phyloP scores from a whole-genome alignment of 805 yeast genomes.

The Candida golubevii region DNA sequence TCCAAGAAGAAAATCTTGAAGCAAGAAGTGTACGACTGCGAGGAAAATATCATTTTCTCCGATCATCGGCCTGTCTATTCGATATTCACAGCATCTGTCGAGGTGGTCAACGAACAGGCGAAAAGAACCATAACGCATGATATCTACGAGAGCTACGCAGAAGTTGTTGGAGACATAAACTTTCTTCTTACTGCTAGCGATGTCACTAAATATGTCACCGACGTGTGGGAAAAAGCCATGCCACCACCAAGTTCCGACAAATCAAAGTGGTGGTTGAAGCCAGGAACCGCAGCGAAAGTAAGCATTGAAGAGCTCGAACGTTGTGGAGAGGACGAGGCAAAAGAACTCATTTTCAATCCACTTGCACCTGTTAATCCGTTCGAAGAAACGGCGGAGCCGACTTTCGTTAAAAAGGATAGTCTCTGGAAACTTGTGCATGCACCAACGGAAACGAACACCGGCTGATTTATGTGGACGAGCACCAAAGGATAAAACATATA shows the following conservation, averaged over 20 bases:
- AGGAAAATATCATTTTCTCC: slow-evolving; percentile 57
- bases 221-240: slow-evolving; percentile 39
- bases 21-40: slow-evolving; percentile 59
- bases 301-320: slow-evolving; percentile 38
- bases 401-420: slow-evolving; percentile 39
- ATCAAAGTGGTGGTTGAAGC: slow-evolving; percentile 89
- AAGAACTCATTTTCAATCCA: slow-evolving; percentile 57
- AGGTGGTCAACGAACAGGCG: slow-evolving; percentile 58
- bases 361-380: slow-evolving; percentile 71
- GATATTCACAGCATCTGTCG: slow-evolving; percentile 56
- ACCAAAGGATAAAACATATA: too few species aligned
- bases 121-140: slow-evolving; percentile 53
- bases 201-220: slow-evolving; percentile 23
- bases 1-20: slow-evolving; percentile 53
- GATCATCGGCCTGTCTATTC: slow-evolving; percentile 93
- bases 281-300: slow-evolving; percentile 72
- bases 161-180: slow-evolving; percentile 42
- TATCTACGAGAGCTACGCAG: slow-evolving; percentile 53
- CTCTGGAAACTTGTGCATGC: slow-evolving; percentile 1
- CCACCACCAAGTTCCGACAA: slow-evolving; percentile 89
- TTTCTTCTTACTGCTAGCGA: slow-evolving; percentile 29
- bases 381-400: slow-evolving; percentile 45
- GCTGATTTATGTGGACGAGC: too few species aligned
- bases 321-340: slow-evolving; percentile 22
- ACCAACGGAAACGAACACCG: neutral